Base-by-base conservation (phyloP, 129 eudicot species). In the Pulicaria dysenterica region DNA sequence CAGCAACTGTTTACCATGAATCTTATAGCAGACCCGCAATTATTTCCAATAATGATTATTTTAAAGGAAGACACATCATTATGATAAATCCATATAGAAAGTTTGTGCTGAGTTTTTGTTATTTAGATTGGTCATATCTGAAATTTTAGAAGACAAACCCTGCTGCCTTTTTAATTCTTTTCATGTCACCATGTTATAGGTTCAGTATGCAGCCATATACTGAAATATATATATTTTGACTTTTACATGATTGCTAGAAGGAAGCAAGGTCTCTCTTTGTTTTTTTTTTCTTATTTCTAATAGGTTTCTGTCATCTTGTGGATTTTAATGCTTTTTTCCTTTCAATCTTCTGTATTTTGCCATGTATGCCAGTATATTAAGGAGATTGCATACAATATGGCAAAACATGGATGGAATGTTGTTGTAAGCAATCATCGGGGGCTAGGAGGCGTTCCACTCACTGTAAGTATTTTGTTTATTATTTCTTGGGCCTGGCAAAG, bases 381-480 rank as follows among this genome's bases (percentile, higher is more conserved):
- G 82, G 89, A 90, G 82, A 77, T 90, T 17, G 84, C 82, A 48
- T 80, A 79, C 80, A 73, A 84, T 71, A 86, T 83, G 77, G 99
- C 93, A 66, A 83, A 90, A 77, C 74, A 80, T 71, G 89, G 94
- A 51, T 85, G 96, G 91, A 90, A 90, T 72, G 94, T 90, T 83
- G 97, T 90, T 79, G 94, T 90, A 61, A 73, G 89, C 89, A 95
- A 95, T 73, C 97, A 95, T 81, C 84, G 97, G 34, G 99, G 99
- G 47, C 91, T 90, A 40, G 99, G 99, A 39, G 99, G 97, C 38
- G 92, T 95, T 64, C 82, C 97, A 62, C 81, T 95, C 39, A 95
- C 99, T 8, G 99, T 95, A 83, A 90, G 99, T 81, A 64, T 64
- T 24, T 39, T 40, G 43, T 39, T 1, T 3, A 24, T 55, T 13